Percentiles rank a stretch among this genome's conserved stretches.
These are phyloP conservation scores for Trichoderma reesei DNA, from an alignment of 495 filamentous ascomycete species.

Conservation along the genomic window DNA sequence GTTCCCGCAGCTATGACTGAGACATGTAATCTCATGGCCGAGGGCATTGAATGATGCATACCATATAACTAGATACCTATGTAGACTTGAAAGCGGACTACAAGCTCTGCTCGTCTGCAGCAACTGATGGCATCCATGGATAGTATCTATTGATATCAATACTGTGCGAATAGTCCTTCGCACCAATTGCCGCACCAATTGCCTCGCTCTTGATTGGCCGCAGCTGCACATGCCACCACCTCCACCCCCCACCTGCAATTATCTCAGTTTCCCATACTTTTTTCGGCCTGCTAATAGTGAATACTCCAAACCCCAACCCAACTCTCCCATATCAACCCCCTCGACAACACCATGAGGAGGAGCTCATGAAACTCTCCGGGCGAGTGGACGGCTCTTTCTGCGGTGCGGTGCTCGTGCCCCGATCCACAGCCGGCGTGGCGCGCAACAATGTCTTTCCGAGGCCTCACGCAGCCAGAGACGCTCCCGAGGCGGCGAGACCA, in stretches of 20 bases:
- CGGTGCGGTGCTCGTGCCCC: conserved; percentile 36
- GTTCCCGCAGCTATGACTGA: too few relatives aligned
- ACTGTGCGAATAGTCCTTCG: background rate
- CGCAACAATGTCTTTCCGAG: background rate
- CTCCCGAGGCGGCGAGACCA: conserved; percentile 1
- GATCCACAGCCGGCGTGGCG: conserved; percentile 23
- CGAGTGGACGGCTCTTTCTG: conserved; percentile 44
- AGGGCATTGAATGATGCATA: too few relatives aligned
- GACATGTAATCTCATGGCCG: too few relatives aligned
- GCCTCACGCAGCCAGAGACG: background rate
- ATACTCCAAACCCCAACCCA: background rate
- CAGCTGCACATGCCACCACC: background rate
- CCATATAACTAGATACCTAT: too few relatives aligned
- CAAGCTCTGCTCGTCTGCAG: background rate
- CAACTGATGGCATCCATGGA: background rate
- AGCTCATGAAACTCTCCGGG: conserved; percentile 43
- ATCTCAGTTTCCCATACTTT: background rate
- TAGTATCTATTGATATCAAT: background rate
- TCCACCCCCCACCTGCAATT: background rate
- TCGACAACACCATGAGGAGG: conserved; percentile 33
- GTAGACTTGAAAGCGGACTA: too few relatives aligned
- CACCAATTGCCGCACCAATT: background rate
- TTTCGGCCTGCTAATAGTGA: background rate
- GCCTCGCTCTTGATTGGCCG: background rate
- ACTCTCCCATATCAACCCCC: background rate